phyloP scores from a whole-genome alignment of 2,329 filamentous ascomycete species.

The Aspergillus floridensis region DNA sequence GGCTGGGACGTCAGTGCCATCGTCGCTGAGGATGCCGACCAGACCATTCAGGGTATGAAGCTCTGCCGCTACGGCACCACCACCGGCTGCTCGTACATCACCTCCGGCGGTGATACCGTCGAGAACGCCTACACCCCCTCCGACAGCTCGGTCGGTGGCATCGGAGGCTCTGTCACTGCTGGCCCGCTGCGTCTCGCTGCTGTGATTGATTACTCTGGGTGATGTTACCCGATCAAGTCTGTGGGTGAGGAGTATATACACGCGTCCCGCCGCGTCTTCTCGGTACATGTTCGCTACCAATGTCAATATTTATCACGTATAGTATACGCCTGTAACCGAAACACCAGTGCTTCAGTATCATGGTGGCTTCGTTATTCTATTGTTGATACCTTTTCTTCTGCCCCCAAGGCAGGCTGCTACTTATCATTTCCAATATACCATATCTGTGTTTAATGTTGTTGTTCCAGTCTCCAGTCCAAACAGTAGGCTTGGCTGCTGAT shows the following conservation, averaged over 20 bases:
- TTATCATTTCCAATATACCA: background rate
- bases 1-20: conserved; percentile 43
- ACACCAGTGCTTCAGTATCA: background rate
- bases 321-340: background rate
- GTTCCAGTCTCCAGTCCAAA: background rate
- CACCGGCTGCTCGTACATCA: conserved; percentile 32
- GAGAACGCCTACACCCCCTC: conserved; percentile 28
- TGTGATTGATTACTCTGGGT: background rate
- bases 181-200: background rate
- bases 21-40: conserved; percentile 30
- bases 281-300: background rate
- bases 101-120: conserved; percentile 21
- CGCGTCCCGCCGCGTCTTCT: background rate
- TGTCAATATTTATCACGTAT: background rate
- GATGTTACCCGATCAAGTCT: background rate
- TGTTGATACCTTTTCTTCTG: background rate
- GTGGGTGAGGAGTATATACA: background rate
- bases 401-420: background rate
- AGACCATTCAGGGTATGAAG: conserved; percentile 35
- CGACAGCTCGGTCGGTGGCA: conserved; percentile 30
- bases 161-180: conserved; percentile 26
- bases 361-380: background rate
- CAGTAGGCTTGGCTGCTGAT: background rate
- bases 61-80: conserved; percentile 28
- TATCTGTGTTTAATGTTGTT: background rate